These are phyloP conservation scores for Lecanicillium sp. DNA, from an alignment of 2,329 filamentous ascomycete genomes.

Conservation along the genomic window DNA sequence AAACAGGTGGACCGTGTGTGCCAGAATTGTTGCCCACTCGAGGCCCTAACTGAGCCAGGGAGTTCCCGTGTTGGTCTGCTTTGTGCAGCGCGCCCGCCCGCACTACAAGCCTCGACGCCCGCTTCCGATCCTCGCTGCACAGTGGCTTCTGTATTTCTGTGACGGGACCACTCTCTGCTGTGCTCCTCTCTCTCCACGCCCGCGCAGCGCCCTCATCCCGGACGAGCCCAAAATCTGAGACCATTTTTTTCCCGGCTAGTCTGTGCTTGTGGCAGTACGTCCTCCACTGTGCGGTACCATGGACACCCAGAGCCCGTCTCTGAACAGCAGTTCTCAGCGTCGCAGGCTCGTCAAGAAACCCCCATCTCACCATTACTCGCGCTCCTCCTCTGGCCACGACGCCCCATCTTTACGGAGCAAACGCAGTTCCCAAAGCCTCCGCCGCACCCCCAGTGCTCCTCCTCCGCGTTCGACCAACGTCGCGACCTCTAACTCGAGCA, in stretches of 20 bases:
- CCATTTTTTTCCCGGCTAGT: constrained; percentile 1
- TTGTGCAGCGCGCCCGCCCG: no score
- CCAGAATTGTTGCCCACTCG: no score
- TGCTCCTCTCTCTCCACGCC: no score
- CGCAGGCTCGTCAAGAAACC: constrained; percentile 57
- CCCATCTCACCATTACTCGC: constrained; percentile 38
- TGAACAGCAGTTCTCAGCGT: constrained; percentile 43
- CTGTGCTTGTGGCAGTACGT: neutral
- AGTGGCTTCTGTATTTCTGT: no score
- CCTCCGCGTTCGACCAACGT: constrained; percentile 38
- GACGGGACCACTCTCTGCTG: no score
- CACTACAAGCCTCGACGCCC: no score
- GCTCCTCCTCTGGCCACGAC: constrained; percentile 43
- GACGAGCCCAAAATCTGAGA: constrained; percentile 1
- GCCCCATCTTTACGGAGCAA: constrained; percentile 51
- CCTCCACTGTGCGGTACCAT: constrained; percentile 26
- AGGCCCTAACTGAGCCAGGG: no score
- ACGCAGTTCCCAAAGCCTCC: constrained; percentile 55
- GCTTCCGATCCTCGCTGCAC: no score
- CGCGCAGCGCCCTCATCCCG: no score
- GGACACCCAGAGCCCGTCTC: constrained; percentile 35
- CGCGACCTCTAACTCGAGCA: constrained; percentile 26
- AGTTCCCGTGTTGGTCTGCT: no score
- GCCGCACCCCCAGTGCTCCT: constrained; percentile 52
- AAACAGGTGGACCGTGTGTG: no score